Evolutionary conservation across 139 green algal species (phyloP), one percentile per base, ranked within the genome.

Genomic region (Penium margaritaceum): DNA sequence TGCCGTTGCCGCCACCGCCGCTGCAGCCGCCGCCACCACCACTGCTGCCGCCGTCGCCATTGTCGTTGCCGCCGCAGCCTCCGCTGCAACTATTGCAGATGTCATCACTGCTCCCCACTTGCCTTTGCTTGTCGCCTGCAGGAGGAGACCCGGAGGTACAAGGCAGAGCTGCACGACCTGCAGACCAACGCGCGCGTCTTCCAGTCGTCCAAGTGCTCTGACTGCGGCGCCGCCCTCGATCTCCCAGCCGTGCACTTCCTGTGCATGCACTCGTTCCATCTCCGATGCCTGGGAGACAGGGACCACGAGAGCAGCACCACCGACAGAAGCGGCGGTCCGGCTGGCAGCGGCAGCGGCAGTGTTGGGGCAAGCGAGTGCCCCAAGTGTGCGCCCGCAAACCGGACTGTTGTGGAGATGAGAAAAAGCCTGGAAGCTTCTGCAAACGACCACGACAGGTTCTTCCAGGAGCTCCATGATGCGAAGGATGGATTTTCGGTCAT

Each of bases 221-320:
- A 86, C 32, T 91, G 84, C 4, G 84, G 83, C 1, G 75, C 83
- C 12, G 83, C 90, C 0, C 82, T 98, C 76, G 93, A 98, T 72
- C 84, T 98, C 63, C 93, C 93, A 2, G 87, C 86, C 0, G 88
- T 97, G n/a, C 93, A 98, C 84, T 98, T 98, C 74, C 30, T 98
- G 67, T 98, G 93, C 79, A 88, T 89, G 58, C 93, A 98, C 77
- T 91, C 85, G 15, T 98, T 89, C 83, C 95, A 97, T 83, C 35
- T 86, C 53, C 85, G 89, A 21, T 90, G 88, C 7, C 83, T 98
- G 37, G 92, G 89, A 1, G 93, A 96, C 46, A 85, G 74, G 47
- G 88, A 92, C 65, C n/a, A n/a, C n/a, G n/a, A n/a, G n/a, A n/a
- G n/a, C n/a, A n/a, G n/a, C n/a, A n/a, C n/a, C n/a, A n/a, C n/a